Base-by-base conservation (phyloP, 192 early-diverging fungal species). In the Coemansia sp. region DNA sequence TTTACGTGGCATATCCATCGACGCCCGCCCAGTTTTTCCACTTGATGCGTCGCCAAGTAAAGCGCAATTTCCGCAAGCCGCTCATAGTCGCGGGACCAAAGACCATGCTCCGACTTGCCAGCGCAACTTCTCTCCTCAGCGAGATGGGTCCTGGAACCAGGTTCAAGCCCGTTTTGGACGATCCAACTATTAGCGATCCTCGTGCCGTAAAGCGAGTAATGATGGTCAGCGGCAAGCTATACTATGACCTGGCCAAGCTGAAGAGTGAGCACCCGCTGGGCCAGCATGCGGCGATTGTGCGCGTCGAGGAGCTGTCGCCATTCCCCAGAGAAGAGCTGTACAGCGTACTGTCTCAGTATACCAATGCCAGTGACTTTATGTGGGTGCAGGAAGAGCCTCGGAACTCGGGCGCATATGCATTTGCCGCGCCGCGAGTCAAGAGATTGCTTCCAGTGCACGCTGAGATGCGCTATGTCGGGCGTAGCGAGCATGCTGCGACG, bases 1-100 rank as follows among this genome's bases (percentile, higher is more conserved):
- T 96, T 86, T 93, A 94, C 70, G 88, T 98, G 18, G 90, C 92
- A 7, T 94, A 96, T 65, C 92, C 92, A 18, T 93, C 95, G 15
- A 94, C 91, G 3, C 96, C 96, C 0, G 94, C 94, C 2, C 96
- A 98, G 76, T 95, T 95, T 79, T 98, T 97, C 87, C 97, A 98
- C 74, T 84, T 94, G 32, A 77, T 98, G 38, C 88, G 97, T 47
- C 89, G 97, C 56, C 96, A 98, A 80, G 87, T 95, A 87, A 79
- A 84, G 50, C 90, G 94, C 59, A 85, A 91, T 70, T 98, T 92
- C 88, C 90, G 97, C 61, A 95, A 96, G 83, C 97, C 95, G 37
- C 85, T 98, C 58, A 90, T 98, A 58, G 89, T 97, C 2, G 87
- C 90, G 10, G 80, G 86, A 29, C 91, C 91, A 32, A 94, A 94